phyloP scores from a whole-genome alignment of 2,329 filamentous ascomycete species.

The Apiospora koreana region DNA sequence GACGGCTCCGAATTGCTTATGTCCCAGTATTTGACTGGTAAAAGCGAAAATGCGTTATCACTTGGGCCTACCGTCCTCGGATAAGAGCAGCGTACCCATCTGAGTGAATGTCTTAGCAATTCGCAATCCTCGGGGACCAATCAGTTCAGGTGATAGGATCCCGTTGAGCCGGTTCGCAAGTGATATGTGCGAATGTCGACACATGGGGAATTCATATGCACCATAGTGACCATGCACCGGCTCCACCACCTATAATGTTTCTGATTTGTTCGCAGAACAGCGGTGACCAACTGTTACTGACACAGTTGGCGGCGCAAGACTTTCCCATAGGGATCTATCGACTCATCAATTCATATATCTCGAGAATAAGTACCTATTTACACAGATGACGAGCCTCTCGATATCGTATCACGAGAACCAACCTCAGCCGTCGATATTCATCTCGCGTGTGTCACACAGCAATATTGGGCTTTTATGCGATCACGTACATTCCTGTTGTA shows the following conservation, averaged over 20 bases:
- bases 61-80: neutral
- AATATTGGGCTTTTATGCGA: neutral
- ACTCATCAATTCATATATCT: neutral
- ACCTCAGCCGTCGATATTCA: neutral
- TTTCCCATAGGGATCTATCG: neutral
- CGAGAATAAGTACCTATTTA: neutral
- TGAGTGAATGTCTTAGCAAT: neutral
- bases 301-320: neutral
- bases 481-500: neutral
- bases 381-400: neutral
- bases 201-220: neutral
- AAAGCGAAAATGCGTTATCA: neutral
- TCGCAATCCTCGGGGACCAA: neutral
- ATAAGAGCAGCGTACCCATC: neutral
- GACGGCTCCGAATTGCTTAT: neutral
- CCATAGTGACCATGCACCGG: neutral
- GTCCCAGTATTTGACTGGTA: neutral
- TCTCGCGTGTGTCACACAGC: neutral
- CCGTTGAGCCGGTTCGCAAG: constrained; percentile 2
- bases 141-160: neutral
- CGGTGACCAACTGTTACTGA: neutral
- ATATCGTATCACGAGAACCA: neutral
- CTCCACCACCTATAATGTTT: constrained; percentile 1
- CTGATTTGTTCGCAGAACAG: neutral
- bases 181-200: constrained; percentile 1